Evolutionary conservation across 768 basidiomycete species (phyloP).

Genomic region (Termitomyces sp.): DNA sequence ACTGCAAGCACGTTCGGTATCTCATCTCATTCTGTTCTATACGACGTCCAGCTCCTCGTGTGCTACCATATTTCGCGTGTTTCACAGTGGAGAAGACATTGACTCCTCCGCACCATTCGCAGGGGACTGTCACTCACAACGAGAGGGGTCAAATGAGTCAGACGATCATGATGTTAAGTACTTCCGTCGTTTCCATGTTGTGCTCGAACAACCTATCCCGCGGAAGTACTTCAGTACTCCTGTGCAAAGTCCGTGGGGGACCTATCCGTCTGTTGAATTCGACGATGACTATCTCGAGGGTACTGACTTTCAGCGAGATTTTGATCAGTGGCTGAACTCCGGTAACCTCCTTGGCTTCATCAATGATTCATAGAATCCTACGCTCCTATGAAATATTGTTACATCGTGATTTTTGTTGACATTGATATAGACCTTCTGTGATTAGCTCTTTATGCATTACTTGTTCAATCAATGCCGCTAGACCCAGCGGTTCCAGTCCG

Average conservation of each 20-base stretch:
- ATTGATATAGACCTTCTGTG: no score
- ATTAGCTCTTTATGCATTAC: no score
- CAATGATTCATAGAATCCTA: background rate
- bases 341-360: background rate
- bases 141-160: background rate
- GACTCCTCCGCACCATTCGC: background rate
- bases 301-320: background rate
- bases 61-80: background rate
- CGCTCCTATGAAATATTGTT: no score
- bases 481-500: no score
- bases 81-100: background rate
- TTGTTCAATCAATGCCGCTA: no score
- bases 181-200: constrained; percentile 3
- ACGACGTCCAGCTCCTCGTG: background rate
- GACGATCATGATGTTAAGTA: background rate
- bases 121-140: background rate
- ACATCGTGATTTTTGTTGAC: no score
- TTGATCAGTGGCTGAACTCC: background rate
- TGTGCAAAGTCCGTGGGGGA: background rate
- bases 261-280: background rate
- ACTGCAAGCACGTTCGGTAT: background rate
- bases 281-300: background rate
- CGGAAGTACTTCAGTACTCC: background rate
- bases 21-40: background rate
- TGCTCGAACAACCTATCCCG: background rate